Evolutionary conservation across 441 rosid species (phyloP), one percentile per base, ranked within the genome.

Genomic region (Flueggea neowawraea): DNA sequence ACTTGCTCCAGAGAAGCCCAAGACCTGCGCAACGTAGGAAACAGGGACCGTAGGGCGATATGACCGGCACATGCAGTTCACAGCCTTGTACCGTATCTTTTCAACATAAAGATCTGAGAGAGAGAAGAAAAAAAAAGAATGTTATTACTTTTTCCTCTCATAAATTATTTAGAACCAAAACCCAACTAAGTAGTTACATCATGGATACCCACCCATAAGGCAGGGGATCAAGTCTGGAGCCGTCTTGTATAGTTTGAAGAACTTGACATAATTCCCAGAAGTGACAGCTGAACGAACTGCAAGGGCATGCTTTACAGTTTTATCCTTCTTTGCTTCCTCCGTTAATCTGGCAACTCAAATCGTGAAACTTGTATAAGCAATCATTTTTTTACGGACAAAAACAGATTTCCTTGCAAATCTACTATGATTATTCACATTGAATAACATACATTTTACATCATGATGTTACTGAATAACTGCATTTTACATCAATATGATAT

Each of bases 271-370:
- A 74, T 95, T 95, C 79, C 96, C 99, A 15, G 91, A 92, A 31
- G 97, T 83, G 52, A 95, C 99, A 43, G 99, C 96, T 66, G 89
- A 83, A 69, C 97, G 93, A 77, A 95, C 98, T 57, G 89, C 86
- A 64, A 95, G 95, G 50, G 99, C 99, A 83, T 95, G 99, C 79
- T 83, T 86, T 62, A 95, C 94, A 64, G 92, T 96, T 75, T 74
- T 66, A 67, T 90, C 87, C 71, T 82, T 71, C 77, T 87, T 92
- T 39, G 89, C 84, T 73, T 81, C 86, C 48, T 72, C 72, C 2
- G 95, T 83, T 81, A 95, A 88, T 80, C 99, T 95, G 80, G 50
- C 15, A 63, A 76, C 51, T 49, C 82, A 62, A 64, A 16, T 33
- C 31, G 16, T 5, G 13, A 16, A 11, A 28, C 36, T 55, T 31